Base-by-base conservation (phyloP, 331 rosid genomes). In the Malus hybrid region DNA sequence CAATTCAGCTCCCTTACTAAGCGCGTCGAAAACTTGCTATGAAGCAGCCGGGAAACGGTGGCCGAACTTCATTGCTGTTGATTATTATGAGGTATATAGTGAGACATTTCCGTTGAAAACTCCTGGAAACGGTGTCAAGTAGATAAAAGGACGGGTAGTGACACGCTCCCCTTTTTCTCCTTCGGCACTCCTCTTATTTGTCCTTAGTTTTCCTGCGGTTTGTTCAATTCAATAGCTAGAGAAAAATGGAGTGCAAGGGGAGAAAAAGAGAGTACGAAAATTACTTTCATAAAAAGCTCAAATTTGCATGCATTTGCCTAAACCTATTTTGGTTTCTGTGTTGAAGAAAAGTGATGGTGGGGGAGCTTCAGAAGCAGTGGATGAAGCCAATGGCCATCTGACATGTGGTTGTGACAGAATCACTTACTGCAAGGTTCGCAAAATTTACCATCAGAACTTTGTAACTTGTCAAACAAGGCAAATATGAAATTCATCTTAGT, bases 61-160 rank as follows among this genome's bases (percentile, higher is more conserved):
- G 99, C 84, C 99, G 62, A 95, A 95, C 84, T 95, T 90, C 86
- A 78, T 95, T 44, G 97, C 99, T 19, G 97, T 95, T 73, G 97
- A 95, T 85, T 95, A 86, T 79, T 95, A 92, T 82, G 74, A 71
- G 97, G 99, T 92, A 50, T 31, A 7, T 1, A 1, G 59, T 6
- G 7, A 39, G 31, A 29, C 32, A 57, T 67, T 68, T 64, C 7
- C 18, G 19, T 29, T 67, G 18, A 39, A 36, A 29, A n/a, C 34
- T 73, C 24, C 59, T 24, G 73, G 44, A 36, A 27, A 75, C 11
- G 48, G 11, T 34, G 42, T 39, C 14, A 1, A 42, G 27, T 42
- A 61, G 14, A 39, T 18, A 27, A 27, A 16, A 10, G 20, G 77
- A 61, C 28, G 16, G 56, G 8, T 16, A 50, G 56, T 50, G 56